Evolutionary conservation across 805 yeast species (phyloP), one percentile per base, ranked within the genome.

Genomic region (Metschnikowia corniflorae): DNA sequence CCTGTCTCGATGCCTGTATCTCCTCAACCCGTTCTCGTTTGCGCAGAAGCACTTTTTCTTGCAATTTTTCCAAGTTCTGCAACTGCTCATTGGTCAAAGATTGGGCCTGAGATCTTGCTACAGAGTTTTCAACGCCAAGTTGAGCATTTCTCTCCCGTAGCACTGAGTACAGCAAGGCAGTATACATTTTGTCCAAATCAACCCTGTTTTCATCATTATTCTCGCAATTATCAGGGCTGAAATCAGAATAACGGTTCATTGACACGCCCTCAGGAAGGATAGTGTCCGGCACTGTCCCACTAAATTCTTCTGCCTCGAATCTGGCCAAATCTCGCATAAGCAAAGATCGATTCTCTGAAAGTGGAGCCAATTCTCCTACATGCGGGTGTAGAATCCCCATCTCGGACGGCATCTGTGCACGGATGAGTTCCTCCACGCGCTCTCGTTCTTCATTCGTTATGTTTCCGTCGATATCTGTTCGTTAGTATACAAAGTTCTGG

Each of bases 21-120:
- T 69, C 74, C 5, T 71, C 72, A 7, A 75, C 57, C 29, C 55
- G 59, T 33, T 54, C 56, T 29, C 73, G 51, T 47, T 78, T 77
- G 31, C 55, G 56, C 2, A 48, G 40, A 2, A 70, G 46, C 17
- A 56, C 57, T 1, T 29, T 23, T 9, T 33, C 18, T 21, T 53
- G 49, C 1, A 38, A 28, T n/a, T 33, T 39, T 16, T 68, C 39
- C 12, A 55, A 26, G 9, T 46, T 55, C 10, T 57, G 55, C 16
- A 60, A 46, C 12, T 55, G 34, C 16, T 54, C 36, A 44, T 51
- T 25, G 61, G 53, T 38, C 44, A 54, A 44, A 55, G 71, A 36
- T 60, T 69, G 54, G 46, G 58, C 7, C 54, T 47, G 33, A 51
- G 52, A 68, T 63, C 73, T 39, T 55, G 71, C 57, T 50, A 58